Conservation (phyloP, 768 basidiomycete species). For the Lanmaoa rubissima region DNA sequence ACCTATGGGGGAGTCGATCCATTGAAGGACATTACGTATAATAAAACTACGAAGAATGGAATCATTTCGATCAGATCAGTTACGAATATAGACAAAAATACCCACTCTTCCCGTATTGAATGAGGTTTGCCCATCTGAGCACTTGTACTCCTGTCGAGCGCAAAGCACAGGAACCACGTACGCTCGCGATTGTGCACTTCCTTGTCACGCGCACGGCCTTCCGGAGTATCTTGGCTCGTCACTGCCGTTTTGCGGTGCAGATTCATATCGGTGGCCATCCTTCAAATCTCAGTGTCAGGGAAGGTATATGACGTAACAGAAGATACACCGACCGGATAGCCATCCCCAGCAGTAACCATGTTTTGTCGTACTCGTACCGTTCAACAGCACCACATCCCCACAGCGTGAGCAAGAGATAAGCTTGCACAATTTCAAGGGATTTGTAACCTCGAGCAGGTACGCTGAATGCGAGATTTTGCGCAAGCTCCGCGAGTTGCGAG, state of each 20-base stretch:
- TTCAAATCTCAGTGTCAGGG: constrained; percentile 30
- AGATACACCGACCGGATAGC: constrained; percentile 58
- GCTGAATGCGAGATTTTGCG: constrained; percentile 84
- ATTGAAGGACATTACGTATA: constrained; percentile 76
- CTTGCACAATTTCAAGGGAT: constrained; percentile 93
- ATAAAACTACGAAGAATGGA: constrained; percentile 56
- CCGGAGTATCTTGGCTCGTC: constrained; percentile 64
- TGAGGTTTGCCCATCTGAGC: constrained; percentile 98
- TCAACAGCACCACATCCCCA: constrained; percentile 97
- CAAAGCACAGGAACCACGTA: constrained; percentile 89
- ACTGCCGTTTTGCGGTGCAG: constrained; percentile 80
- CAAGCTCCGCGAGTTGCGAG: constrained; percentile 71
- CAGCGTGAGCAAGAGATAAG: constrained; percentile 82
- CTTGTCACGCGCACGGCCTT: constrained; percentile 72
- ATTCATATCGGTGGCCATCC: constrained; percentile 96
- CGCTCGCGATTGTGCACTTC: constrained; percentile 94
- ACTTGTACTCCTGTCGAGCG: constrained; percentile 84
- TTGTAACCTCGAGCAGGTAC: constrained; percentile 88
- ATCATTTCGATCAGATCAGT: background rate
- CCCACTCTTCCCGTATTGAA: constrained; percentile 90
- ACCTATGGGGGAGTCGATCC: constrained; percentile 68
- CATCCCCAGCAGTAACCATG: constrained; percentile 89
- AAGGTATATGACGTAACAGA: background rate
- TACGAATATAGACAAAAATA: constrained; percentile 12
- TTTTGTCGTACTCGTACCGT: constrained; percentile 94